Evolutionary conservation across 2,329 filamentous ascomycete genomes (phyloP), one percentile per base, ranked within the genome.

Genomic region (Emmonsia crescens): DNA sequence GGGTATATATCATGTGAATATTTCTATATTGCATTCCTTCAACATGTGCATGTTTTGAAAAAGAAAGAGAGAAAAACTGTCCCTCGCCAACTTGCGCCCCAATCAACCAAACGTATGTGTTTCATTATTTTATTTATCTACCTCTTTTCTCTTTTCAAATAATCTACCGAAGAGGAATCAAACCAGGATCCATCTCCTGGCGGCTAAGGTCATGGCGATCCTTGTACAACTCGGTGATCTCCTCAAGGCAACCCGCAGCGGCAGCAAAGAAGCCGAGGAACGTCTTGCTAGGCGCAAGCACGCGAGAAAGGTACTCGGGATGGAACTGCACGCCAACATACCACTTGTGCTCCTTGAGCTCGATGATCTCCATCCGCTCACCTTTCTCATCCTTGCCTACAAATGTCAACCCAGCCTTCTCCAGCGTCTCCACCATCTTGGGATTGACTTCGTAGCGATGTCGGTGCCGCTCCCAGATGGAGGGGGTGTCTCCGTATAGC

Each of bases 401-500:
- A 70, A 95, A 92, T 49, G 81, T 78, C 38, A 96, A 78, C 0
- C 91, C 91, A 5, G 81, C 84, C 54, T 82, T 76, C 66, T 89
- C 82, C 3, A 96, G 79, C 38, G 77, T 76, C 3, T 87, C 84
- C 59, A 95, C 84, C 70, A 87, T 87, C 12, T 84, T 82, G 0
- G 91, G 91, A 76, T 96, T 96, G 66, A 96, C 89, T 77, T 96
- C 91, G 73, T 96, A 96, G 44, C 91, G 84, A 76, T 96, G 91
- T 63, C 91, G 85, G 74, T 96, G 91, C 58, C 91, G 84, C 79
- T 96, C 91, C 62, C 82, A 76, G 51, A 88, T 81, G 21, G 76
- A 73, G 1, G 76, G 64, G 57, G 70, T 77, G 1, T 78, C 75
- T 3, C 86, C 87, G 73, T 96, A 96, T 10, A 96, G 77, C 8